Percentiles rank a stretch among this genome's conserved stretches.
Evolutionary conservation across 75 land plant genomes (phyloP).

Genomic region (Adiantum capillusveneris): DNA sequence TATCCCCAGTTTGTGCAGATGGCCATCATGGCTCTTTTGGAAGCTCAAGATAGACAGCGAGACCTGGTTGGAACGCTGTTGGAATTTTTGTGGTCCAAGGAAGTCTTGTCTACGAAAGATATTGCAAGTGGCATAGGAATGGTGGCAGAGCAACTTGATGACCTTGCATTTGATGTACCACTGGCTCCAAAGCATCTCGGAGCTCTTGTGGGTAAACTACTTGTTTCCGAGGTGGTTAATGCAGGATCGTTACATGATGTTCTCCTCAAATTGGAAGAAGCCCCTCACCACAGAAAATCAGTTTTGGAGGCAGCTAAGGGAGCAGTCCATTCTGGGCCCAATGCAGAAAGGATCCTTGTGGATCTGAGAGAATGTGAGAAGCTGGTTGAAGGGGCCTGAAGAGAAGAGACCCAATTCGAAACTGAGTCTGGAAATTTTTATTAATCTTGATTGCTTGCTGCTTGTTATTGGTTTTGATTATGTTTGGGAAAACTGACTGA

Average conservation of each 20-base stretch:
- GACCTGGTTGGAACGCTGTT: slow-evolving; percentile 32
- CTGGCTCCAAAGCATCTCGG: slow-evolving; percentile 70
- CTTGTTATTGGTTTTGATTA: too few relatives aligned
- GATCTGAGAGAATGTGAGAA: slow-evolving; percentile 29
- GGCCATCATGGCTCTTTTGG: slow-evolving; percentile 51
- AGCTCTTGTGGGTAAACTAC: slow-evolving; percentile 53
- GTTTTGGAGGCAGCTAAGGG: slow-evolving; percentile 29
- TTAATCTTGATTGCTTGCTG: too few relatives aligned
- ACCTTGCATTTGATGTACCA: slow-evolving; percentile 70
- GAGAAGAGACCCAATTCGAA: neutral
- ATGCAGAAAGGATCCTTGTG: slow-evolving; percentile 20
- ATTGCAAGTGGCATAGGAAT: slow-evolving; percentile 50
- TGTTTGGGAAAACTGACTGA: too few relatives aligned
- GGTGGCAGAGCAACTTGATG: slow-evolving; percentile 53
- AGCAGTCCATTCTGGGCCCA: slow-evolving; percentile 5
- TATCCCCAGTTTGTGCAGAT: slow-evolving; percentile 64
- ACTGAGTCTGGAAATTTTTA: too few relatives aligned
- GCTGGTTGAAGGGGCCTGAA: slow-evolving; percentile 9
- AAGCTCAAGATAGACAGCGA: slow-evolving; percentile 40
- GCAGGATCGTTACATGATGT: slow-evolving; percentile 40
- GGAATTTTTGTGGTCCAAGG: slow-evolving; percentile 22
- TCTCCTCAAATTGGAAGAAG: slow-evolving; percentile 21
- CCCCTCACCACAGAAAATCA: slow-evolving; percentile 14
- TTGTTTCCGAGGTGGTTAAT: slow-evolving; percentile 33
- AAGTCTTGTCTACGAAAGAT: slow-evolving; percentile 33